Base-by-base conservation (phyloP, 129 eudicot species). In the Arctium lappa region DNA sequence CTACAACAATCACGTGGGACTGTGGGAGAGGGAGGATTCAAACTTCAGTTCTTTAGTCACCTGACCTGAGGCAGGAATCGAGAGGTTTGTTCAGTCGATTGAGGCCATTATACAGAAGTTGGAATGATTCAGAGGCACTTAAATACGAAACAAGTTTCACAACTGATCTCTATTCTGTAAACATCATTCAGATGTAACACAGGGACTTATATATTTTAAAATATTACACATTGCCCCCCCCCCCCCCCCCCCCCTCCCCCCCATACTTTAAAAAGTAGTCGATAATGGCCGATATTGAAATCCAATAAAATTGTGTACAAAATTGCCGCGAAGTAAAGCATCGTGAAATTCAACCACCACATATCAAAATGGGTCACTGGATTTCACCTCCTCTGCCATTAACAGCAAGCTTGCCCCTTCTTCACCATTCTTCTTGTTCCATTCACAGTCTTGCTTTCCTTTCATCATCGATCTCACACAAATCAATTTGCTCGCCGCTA, bases 301-400 rank as follows among this genome's bases (percentile, higher is more conserved):
- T 1, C 18, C 81, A 79, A 56, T 36, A 65, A 38, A 78, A 32
- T 1, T 56, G 22, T 56, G 32, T 60, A 40, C 80, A 74, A 81
- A 42, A 39, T 82, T 82, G 80, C 80, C 75, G 85, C 75, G 62
- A 73, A 74, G 32, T 40, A 39, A 74, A 40, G 40, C 46, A 39
- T 39, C n/a, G 16, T 34, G 5, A 22, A 82, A 33, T 76, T 48
- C 46, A 77, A 71, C 86, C 86, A 83, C 86, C 86, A 83, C 86
- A 83, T 30, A 77, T 39, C 36, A 83, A 65, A 22, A 82, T 83
- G 86, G 50, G 33, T 76, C 72, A 75, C 69, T 60, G 12, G 78
- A 77, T 83, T 16, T 70, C 82, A 76, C 72, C 81, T 69, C 77
- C 34, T 46, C 86, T 22, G 60, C 76, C 81, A 76, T 76, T 77